Evolutionary conservation across 768 basidiomycete genomes (phyloP), one percentile per base, ranked within the genome.

Genomic region (Suillus subaureus): DNA sequence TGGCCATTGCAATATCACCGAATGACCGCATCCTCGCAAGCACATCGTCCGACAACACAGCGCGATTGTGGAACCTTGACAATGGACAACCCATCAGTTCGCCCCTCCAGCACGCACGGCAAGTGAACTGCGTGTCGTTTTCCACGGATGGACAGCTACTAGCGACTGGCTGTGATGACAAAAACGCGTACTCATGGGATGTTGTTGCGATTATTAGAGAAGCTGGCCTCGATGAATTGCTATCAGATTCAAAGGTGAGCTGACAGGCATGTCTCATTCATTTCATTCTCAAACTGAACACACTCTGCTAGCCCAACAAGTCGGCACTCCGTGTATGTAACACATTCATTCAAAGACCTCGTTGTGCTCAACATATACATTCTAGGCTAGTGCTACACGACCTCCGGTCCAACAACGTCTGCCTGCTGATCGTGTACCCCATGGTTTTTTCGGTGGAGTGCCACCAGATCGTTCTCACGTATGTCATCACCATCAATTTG

Each of bases 21-120:
- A 45, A 45, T 45, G 43, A 8, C 6, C 40, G 40, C 40, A 18
- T 42, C 40, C 40, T 42, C 40, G 40, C 40, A 18, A 42, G 40
- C 6, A 1, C 40, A 42, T 42, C 16, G 2, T 0, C 0, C 0
- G 40, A 42, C 40, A 2, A 18, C 0, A 42, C 40, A 18, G 16
- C 16, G 40, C 40, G 40, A 42, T 42, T 42, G 6, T 42, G 40
- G 40, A 42, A 42, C 43, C 40, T 40, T 0, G 42, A 43, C 0
- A 21, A 21, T 43, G 18, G 8, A 3, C 7, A 21, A 21, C 21
- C 42, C 1, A 43, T 43, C 18, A 43, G 8, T 43, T 43, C 42
- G 18, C 42, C 42, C 3, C 7, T 43, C 21, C 42, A 43, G 42
- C 21, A 43, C 18, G 18, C 42, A 43, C 3, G 4, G 18, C 3